Base-by-base conservation (phyloP, 2,329 filamentous ascomycete species). In the Capronia americana region DNA sequence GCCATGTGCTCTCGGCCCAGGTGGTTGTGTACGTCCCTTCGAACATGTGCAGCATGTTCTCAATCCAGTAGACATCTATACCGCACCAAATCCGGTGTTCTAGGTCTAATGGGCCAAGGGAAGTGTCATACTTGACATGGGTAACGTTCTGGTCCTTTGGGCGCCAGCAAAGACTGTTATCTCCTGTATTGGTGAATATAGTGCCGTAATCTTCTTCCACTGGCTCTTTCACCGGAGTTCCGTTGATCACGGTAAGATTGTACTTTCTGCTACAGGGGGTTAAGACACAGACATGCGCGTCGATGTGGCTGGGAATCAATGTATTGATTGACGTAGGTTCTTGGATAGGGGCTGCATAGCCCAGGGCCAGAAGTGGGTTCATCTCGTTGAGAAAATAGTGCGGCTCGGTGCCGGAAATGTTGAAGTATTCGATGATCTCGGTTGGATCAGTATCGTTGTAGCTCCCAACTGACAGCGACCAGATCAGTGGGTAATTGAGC, bases 191-290 rank as follows among this genome's bases (percentile, higher is more conserved):
- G 34, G 30, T 12, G 23, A 11, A 23, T 38, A 44, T 41, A 12
- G 55, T 38, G 34, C 55, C 32, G 20, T 44, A 44, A 34, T 57
- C 34, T 8, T 38, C 55, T 34, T 57, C 32, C 12, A 57, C n/a
- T 41, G 10, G 30, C 23, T 38, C 10, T 23, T 24, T 57, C 8
- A 38, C 24, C 12, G 23, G 23, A 14, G 10, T 12, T 14, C 32
- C 32, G 34, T 57, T 57, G 32, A 57, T 20, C n/a, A 57, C 20
- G 30, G 54, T 34, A 17, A 57, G 17, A 26, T 57, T 26, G 6
- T 57, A 57, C 14, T 41, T 57, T 26, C 55, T 38, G 30, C 28
- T 34, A 10, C 55, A 44, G 17, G 20, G 55, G 38, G n/a, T 57
- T 14, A 44, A 23, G 20, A 57, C 24, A 34, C 55, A 57, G 30